Conservation (phyloP, 768 basidiomycete species). For the Pisolithus albus region DNA sequence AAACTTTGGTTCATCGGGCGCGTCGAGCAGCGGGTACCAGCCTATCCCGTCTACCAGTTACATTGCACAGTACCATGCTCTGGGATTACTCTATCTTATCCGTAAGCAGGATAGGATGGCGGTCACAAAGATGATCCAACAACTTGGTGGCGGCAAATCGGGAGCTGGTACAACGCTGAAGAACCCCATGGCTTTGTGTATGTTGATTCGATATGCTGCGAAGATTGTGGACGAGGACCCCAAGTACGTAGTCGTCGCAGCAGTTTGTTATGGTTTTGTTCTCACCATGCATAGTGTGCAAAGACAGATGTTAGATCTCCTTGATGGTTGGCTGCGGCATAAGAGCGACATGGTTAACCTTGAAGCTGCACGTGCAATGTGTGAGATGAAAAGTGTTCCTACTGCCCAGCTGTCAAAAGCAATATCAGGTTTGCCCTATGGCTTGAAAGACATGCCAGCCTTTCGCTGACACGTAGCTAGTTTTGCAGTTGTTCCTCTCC, state of each 20-base stretch:
- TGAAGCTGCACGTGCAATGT: slow-evolving; percentile 95
- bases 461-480: slow-evolving; percentile 34
- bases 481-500: slow-evolving; percentile 91
- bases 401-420: slow-evolving; percentile 75
- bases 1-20: slow-evolving; percentile 55
- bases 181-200: slow-evolving; percentile 96
- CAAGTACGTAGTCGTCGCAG: slow-evolving; percentile 56
- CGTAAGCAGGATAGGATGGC: slow-evolving; percentile 99
- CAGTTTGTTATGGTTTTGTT: background rate
- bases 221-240: slow-evolving; percentile 99
- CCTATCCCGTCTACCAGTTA: slow-evolving; percentile 83
- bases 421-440: slow-evolving; percentile 63
- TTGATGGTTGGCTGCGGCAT: slow-evolving; percentile 93
- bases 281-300: slow-evolving; percentile 53
- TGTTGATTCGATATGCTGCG: slow-evolving; percentile 97
- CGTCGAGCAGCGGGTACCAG: slow-evolving; percentile 58
- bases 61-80: slow-evolving; percentile 94
- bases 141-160: slow-evolving; percentile 83
- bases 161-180: slow-evolving; percentile 80
- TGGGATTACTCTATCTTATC: slow-evolving; percentile 90
- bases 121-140: slow-evolving; percentile 98
- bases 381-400: slow-evolving; percentile 86
- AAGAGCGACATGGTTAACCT: slow-evolving; percentile 99
- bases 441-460: background rate
- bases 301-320: slow-evolving; percentile 85